Conservation (phyloP, 1,284 basidiomycete genomes). For the Lignosus rhinocerotis region DNA sequence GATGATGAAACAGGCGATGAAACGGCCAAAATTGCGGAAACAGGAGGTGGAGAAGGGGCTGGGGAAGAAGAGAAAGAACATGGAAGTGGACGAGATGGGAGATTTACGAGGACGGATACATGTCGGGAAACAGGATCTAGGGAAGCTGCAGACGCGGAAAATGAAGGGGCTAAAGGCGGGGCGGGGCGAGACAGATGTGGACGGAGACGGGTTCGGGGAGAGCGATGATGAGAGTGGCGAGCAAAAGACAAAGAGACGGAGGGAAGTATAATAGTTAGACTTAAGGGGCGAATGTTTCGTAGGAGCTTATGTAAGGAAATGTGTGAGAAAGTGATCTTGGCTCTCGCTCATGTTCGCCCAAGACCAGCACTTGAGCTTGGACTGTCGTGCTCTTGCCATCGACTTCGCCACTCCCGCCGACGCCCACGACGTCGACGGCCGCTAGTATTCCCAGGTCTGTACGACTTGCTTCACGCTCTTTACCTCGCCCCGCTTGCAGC, state of each 20-base stretch:
- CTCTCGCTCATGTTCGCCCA: not conserved
- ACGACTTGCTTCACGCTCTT: not conserved
- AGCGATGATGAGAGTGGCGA: slow-evolving; percentile 18
- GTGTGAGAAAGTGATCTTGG: not conserved
- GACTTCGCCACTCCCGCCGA: not conserved
- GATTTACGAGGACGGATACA: slow-evolving; percentile 92
- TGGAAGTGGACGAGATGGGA: slow-evolving; percentile 98
- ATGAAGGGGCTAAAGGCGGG: slow-evolving; percentile 84
- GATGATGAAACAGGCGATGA: slow-evolving; percentile 80
- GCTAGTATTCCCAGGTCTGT: not conserved
- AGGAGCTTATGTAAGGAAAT: slow-evolving; percentile 12
- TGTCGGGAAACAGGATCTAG: slow-evolving; percentile 87
- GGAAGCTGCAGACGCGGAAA: slow-evolving; percentile 85
- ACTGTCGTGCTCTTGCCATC: not conserved
- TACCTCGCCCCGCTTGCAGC: not conserved
- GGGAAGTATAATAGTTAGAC: not conserved
- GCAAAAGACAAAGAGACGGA: slow-evolving; percentile 16
- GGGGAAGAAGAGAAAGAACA: slow-evolving; percentile 93
- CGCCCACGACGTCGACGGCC: not conserved
- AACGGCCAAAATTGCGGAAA: slow-evolving; percentile 85
- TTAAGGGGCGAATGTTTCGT: too few species aligned
- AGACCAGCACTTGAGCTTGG: slow-evolving; percentile 1
- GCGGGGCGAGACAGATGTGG: slow-evolving; percentile 33
- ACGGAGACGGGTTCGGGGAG: slow-evolving; percentile 33
- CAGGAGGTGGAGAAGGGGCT: slow-evolving; percentile 81